Base-by-base conservation (phyloP, 2,329 filamentous ascomycete genomes). In the Botrytis byssoidea region DNA sequence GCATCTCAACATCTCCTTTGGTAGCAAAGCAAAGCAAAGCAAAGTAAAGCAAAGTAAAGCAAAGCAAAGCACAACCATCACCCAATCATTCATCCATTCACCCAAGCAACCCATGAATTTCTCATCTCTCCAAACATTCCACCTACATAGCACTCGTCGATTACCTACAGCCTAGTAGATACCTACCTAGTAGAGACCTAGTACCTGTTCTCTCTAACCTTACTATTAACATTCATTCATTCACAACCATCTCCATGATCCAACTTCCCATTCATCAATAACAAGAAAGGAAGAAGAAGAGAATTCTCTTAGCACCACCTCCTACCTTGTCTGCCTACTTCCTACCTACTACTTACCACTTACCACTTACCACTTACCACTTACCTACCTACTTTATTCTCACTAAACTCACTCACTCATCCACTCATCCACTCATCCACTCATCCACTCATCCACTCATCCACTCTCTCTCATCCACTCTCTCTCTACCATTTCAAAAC, bases 91-190 rank as follows among this genome's bases (percentile, higher is more conserved):
- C 32, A n/a, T 37, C 20, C 5, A 66, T 66, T 66, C 46, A 40
- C 65, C 65, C 48, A 37, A 37, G 6, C 64, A 67, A 67, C 32
- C 65, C 64, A n/a, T 67, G 44, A 67, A 67, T 51, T 67, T 67
- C 64, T 67, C 64, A 40, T 51, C 65, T 51, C 65, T 42, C 40
- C 48, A 66, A 66, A 51, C 46, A 67, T 55, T 67, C 65, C 44
- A 67, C 46, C 65, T 14, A 14, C 25, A 51, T 51, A 25, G 10
- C 46, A 51, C 22, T 18, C 18, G 44, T 63, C 48, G 25, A 55
- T 55, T 55, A 16, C 12, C 25, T 55, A 2, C 25, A 51, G 25
- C 25, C 48, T 55, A 55, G 25, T n/a, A 48, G 9, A 48, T 4
- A 51, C 46, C 46, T 5, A 51, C 46, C 46, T n/a, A 51, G 46